These are phyloP conservation scores for Alternaria triticimaculans DNA, from an alignment of 2,329 filamentous ascomycete species.

Conservation along the genomic window DNA sequence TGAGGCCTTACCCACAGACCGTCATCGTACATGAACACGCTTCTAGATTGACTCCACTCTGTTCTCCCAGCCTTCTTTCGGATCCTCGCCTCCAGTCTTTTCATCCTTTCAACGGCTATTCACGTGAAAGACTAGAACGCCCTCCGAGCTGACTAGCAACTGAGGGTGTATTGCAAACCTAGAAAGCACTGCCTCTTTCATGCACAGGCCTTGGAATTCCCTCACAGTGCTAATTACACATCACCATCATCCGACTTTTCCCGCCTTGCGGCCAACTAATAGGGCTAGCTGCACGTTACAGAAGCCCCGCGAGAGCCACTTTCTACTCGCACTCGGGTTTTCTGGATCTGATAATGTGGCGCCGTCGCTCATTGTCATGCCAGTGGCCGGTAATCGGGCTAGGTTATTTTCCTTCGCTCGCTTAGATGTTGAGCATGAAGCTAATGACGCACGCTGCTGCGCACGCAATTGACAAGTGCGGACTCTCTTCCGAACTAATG, in stretches of 20 bases:
- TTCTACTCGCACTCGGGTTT: not conserved
- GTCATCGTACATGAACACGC: constrained; percentile 6
- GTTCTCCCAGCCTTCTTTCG: not conserved
- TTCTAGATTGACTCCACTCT: constrained; percentile 4
- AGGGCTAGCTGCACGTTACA: not conserved
- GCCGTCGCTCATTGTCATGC: constrained; percentile 4
- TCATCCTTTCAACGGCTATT: not conserved
- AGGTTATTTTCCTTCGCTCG: constrained; percentile 27
- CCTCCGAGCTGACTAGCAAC: not conserved
- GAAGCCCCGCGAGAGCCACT: not conserved
- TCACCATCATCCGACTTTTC: not conserved
- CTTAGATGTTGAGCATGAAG: constrained; percentile 29
- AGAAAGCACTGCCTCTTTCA: not conserved
- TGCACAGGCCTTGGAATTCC: not conserved
- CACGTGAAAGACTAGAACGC: not conserved
- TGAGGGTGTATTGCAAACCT: not conserved
- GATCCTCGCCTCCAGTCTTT: not conserved
- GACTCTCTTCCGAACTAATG: constrained; percentile 32
- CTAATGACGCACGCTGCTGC: constrained; percentile 39
- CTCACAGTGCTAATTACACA: not conserved
- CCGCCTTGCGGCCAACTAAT: not conserved
- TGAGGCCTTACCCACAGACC: not conserved
- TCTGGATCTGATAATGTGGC: not conserved
- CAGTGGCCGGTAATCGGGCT: constrained; percentile 26
- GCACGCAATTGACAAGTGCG: constrained; percentile 27